Percentiles rank a stretch among this genome's conserved stretches.
phyloP scores from a whole-genome alignment of 2,329 filamentous ascomycete genomes.

The Fusarium solani-melongenae region DNA sequence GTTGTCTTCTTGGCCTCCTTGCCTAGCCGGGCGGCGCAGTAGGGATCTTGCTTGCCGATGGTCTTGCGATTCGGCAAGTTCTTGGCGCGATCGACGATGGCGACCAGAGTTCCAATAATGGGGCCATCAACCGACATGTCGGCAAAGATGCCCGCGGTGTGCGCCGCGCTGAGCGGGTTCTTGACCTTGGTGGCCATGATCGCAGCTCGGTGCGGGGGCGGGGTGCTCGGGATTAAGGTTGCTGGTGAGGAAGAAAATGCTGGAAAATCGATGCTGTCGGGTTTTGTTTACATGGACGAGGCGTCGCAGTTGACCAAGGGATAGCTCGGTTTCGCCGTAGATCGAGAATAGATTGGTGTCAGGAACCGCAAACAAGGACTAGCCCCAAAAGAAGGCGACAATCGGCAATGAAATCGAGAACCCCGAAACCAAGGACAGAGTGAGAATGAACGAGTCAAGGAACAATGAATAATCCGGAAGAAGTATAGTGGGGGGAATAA shows the following conservation, averaged over 20 bases:
- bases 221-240: background rate
- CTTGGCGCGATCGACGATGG: slow-evolving; percentile 93
- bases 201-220: slow-evolving; percentile 19
- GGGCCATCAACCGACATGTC: slow-evolving; percentile 95
- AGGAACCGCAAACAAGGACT: slow-evolving; percentile 28
- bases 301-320: slow-evolving; percentile 26
- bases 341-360: slow-evolving; percentile 22
- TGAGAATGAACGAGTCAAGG: background rate
- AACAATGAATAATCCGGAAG: slow-evolving; percentile 19
- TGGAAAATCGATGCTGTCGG: slow-evolving; percentile 11
- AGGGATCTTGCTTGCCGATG: slow-evolving; percentile 98
- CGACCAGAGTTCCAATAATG: slow-evolving; percentile 90
- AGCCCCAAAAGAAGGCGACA: slow-evolving; percentile 16
- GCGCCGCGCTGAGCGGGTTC: slow-evolving; percentile 71
- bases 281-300: slow-evolving; percentile 42
- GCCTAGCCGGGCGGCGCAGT: slow-evolving; percentile 91
- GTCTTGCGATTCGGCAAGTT: slow-evolving; percentile 97
- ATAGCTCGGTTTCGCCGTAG: slow-evolving; percentile 25
- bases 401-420: slow-evolving; percentile 14
- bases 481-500: slow-evolving; percentile 22
- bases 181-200: slow-evolving; percentile 66
- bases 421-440: slow-evolving; percentile 2
- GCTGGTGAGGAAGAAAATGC: slow-evolving; percentile 1
- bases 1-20: slow-evolving; percentile 98
- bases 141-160: slow-evolving; percentile 93